Percentiles rank a stretch among this genome's conserved stretches.
These are phyloP conservation scores for Gonium pectorale DNA, from an alignment of 139 green algal genomes.

Conservation along the genomic window DNA sequence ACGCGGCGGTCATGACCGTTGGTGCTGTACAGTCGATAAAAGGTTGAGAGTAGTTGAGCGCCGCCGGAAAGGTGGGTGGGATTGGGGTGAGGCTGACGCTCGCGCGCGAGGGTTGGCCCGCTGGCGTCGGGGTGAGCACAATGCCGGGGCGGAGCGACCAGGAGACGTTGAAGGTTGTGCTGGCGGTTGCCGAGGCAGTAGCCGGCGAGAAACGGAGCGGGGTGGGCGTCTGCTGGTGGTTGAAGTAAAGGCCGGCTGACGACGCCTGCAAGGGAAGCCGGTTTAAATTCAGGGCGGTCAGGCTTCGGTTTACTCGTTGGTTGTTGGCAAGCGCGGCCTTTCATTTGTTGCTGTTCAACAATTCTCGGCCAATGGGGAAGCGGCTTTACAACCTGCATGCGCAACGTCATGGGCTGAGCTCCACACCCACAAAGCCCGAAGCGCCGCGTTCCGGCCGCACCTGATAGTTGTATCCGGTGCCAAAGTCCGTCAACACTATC, in stretches of 20 bases:
- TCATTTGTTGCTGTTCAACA: too few relatives aligned
- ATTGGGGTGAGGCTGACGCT: background rate
- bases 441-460: too few relatives aligned
- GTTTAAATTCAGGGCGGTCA: background rate
- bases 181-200: background rate
- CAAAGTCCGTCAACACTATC: background rate
- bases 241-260: background rate
- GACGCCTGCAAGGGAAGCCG: background rate
- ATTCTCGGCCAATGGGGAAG: too few relatives aligned
- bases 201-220: background rate
- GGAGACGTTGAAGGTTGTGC: background rate
- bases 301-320: too few relatives aligned
- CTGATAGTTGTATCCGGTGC: too few relatives aligned
- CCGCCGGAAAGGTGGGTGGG: background rate
- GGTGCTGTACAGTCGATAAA: background rate
- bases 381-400: too few relatives aligned
- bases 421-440: too few relatives aligned
- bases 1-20: slow-evolving; percentile 5
- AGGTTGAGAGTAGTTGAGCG: background rate
- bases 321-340: too few relatives aligned
- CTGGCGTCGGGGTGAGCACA: background rate
- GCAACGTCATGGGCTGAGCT: too few relatives aligned
- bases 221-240: background rate
- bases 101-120: background rate
- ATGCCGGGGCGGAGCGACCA: background rate